Evolutionary conservation across 495 filamentous ascomycete genomes (phyloP), one percentile per base, ranked within the genome.

Genomic region (Coniosporium apollinis): DNA sequence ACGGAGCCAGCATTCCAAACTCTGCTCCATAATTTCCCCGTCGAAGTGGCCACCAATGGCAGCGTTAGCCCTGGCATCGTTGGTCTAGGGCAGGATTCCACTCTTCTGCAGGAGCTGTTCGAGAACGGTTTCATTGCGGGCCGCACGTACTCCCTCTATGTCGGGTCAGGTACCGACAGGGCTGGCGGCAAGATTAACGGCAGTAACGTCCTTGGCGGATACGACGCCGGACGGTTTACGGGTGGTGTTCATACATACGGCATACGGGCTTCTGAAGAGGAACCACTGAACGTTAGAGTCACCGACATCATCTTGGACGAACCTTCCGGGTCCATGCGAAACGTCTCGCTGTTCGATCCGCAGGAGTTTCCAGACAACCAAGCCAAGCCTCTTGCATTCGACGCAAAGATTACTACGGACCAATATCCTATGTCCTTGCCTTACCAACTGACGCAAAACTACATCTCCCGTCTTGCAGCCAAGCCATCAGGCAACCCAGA

Each of bases 401-500:
- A 47, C 9, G 52, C 50, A 14, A 30, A 45, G 34, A 31, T 56
- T 20, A 44, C 50, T 15, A 56, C 52, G 2, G 45, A 53, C 22
- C 45, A 51, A 36, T 53, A 44, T 38, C 50, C 52, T 13, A 37
- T 56, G 19, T 44, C 43, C 0, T 39, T 56, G 18, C 52, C 52
- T 5, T 44, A 46, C 38, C 25, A 47, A 15, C 36, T 56, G 11
- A 56, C 52, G 0, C 47, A 52, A 28, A 56, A 56, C 38, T 53
- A 47, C 39, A 51, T 51, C n/a, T 16, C 22, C 8, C 39, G 41
- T 1, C 39, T 53, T 16, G 13, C 16, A 18, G 47, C 44, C 2
- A 29, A 33, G 4, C 29, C 41, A n/a, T n/a, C n/a, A n/a, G n/a
- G n/a, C n/a, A 38, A 44, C 29, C 31, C 44, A 10, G 52, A 53